Evolutionary conservation across 176 grass and related monocot species (phyloP).

Genomic region (Musa schizocarpa): DNA sequence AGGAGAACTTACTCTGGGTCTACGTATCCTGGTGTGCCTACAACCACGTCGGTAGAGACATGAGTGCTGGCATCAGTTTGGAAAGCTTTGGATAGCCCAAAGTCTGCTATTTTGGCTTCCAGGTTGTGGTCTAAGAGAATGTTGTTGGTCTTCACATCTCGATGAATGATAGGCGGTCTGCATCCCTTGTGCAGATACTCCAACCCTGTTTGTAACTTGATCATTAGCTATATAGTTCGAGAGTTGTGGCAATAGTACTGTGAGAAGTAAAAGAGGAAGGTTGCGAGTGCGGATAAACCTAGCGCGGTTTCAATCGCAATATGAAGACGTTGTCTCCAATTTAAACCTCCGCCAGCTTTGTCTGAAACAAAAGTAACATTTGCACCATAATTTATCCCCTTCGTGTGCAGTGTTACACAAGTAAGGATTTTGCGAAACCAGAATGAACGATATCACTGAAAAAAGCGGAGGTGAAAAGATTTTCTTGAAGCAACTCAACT

Average conservation of each 20-base stretch:
- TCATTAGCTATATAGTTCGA: too few relatives aligned
- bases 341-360: background rate
- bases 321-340: background rate
- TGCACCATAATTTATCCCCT: background rate
- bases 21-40: background rate
- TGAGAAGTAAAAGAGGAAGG: background rate
- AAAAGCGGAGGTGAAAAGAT: background rate
- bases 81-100: background rate
- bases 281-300: background rate
- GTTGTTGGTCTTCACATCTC: constrained; percentile 9
- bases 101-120: background rate
- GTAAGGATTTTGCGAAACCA: too few relatives aligned
- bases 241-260: background rate
- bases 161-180: background rate
- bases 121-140: background rate
- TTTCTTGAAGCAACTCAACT: too few relatives aligned
- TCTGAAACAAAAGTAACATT: background rate
- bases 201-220: background rate
- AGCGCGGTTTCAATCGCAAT: constrained; percentile 5
- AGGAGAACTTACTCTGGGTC: background rate
- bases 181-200: constrained; percentile 9
- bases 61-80: background rate
- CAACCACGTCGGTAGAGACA: background rate
- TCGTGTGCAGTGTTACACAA: background rate
- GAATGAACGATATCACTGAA: background rate